phyloP scores from a whole-genome alignment of 306 rosid genomes.

The Castanea sativa region DNA sequence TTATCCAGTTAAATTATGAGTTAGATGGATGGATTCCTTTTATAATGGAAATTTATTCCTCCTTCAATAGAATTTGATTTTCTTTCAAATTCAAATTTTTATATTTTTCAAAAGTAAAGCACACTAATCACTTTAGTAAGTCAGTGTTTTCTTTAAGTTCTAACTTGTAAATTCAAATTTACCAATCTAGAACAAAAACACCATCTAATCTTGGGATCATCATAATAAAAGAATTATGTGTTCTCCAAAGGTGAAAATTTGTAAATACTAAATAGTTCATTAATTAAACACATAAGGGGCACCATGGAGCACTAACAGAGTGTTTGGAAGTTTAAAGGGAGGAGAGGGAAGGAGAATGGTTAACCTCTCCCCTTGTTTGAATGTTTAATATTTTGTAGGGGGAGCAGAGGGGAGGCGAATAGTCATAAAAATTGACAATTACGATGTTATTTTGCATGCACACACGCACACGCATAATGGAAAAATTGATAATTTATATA shows the following conservation, averaged over 20 bases:
- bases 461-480: fast-evolving
- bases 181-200: not conserved
- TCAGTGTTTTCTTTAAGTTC: not conserved
- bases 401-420: no score
- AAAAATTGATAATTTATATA: not conserved
- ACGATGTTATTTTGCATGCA: no score
- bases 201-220: not conserved
- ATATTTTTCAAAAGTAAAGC: not conserved
- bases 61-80: not conserved
- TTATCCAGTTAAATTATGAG: not conserved
- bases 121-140: not conserved
- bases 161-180: not conserved
- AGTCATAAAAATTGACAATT: no score
- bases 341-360: no score
- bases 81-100: not conserved
- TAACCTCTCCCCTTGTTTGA: no score
- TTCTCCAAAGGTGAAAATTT: not conserved
- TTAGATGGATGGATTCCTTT: not conserved
- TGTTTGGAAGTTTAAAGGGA: no score
- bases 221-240: not conserved
- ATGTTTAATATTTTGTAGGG: no score
- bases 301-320: no score
- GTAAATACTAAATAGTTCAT: not conserved
- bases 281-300: no score
- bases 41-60: not conserved